Base-by-base conservation (phyloP, 192 early-diverging fungal species). In the Coemansia sp. region DNA sequence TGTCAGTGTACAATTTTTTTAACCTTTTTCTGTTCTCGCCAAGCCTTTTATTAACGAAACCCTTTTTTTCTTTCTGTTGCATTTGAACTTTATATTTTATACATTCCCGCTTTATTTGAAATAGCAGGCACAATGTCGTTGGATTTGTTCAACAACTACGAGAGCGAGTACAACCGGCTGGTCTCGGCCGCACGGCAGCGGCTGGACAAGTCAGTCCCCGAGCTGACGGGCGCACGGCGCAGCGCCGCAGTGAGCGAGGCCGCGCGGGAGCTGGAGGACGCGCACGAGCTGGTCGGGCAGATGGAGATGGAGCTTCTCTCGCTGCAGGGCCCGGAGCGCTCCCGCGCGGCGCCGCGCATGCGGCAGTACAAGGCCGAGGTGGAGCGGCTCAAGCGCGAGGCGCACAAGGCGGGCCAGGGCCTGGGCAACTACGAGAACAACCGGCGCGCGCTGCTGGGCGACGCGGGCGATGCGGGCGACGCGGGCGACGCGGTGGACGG, bases 231-330 rank as follows among this genome's bases (percentile, higher is more conserved):
- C 72, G 88, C 87, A 84, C 81, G 54, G 10, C 30, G 61, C 50
- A 27, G 12, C 23, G 25, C 11, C 6, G 48, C 48, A n/a, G n/a
- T 50, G 14, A 19, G 48, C 16, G 48, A 50, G 28, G 25, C 48
- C 4, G 48, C 22, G 48, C 48, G 18, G 3, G 48, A 50, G 16
- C 48, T 50, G 24, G 48, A 50, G 82, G 31, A 65, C 35, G 35
- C 35, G 5, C 87, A 89, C 59, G 95, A 96, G 60, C 91, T 98
- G 54, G 90, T 93, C 43, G 86, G 85, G 48, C 92, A 95, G 82
- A 92, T 98, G 88, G 95, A 96, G 64, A 89, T 95, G 75, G 95
- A 98, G 65, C 80, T 95, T 6, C 64, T 89, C 18, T 89, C 91
- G 22, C 78, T 94, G 12, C 82, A 87, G 11, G 73, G 83, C 2